These are phyloP conservation scores for Hysterium pulicare DNA, from an alignment of 2,329 filamentous ascomycete genomes.

Conservation along the genomic window DNA sequence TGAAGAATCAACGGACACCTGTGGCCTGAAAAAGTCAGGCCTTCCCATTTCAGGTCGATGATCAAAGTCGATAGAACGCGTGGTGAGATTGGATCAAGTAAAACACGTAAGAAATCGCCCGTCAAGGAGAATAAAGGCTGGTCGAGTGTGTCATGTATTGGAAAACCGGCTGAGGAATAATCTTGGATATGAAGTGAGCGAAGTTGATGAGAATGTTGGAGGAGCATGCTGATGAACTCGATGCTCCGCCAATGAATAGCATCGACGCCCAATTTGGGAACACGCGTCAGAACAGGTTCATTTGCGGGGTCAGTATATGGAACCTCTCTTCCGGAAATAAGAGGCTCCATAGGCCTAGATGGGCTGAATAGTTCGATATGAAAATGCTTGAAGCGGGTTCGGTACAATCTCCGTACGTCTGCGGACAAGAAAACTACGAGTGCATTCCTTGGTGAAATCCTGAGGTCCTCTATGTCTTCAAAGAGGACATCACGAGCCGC, in stretches of 20 bases:
- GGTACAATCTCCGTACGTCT: neutral
- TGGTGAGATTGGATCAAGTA: neutral
- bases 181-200: no score
- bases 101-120: neutral
- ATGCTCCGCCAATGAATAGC: no score
- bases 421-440: neutral
- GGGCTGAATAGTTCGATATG: neutral
- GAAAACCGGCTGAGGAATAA: no score
- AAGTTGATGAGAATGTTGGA: no score
- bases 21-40: neutral
- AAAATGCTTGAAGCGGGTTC: neutral
- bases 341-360: neutral
- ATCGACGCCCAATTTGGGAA: no score
- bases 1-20: neutral
- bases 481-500: neutral
- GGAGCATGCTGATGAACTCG: no score
- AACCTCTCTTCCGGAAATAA: neutral
- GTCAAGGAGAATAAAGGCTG: neutral
- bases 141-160: neutral
- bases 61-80: neutral
- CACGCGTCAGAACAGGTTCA: no score
- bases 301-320: no score
- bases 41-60: neutral
- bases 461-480: neutral
- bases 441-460: neutral